Conservation (phyloP, 1,284 basidiomycete species). For the Tilletia setariae region DNA sequence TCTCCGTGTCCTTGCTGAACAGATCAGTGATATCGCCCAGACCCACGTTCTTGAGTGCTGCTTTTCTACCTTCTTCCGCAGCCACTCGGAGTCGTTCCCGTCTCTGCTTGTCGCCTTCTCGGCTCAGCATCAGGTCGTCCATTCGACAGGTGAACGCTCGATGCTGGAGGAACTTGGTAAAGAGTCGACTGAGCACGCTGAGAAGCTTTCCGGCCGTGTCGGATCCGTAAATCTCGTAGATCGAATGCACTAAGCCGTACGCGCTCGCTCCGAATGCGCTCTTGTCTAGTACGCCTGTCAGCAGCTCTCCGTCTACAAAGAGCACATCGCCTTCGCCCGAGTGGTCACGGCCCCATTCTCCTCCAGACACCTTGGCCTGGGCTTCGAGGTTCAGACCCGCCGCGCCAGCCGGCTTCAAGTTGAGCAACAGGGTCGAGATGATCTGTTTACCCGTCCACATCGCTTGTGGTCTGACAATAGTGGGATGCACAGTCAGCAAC, state of each 20-base stretch:
- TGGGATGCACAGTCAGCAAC: constrained; percentile 79
- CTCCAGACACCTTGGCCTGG: constrained; percentile 79
- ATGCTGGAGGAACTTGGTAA: constrained; percentile 95
- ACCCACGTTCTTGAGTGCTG: constrained; percentile 69
- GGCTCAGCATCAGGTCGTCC: constrained; percentile 91
- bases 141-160: constrained; percentile 98
- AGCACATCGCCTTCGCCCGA: constrained; percentile 77
- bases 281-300: constrained; percentile 93
- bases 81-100: constrained; percentile 69
- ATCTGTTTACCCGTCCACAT: constrained; percentile 99
- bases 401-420: constrained; percentile 79
- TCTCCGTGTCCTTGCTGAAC: constrained; percentile 56
- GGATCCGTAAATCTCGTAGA: constrained; percentile 97
- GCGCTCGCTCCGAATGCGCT: constrained; percentile 94
- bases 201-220: constrained; percentile 84
- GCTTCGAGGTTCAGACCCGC: constrained; percentile 81
- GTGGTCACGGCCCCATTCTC: constrained; percentile 66
- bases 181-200: constrained; percentile 84
- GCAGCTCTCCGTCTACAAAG: constrained; percentile 87
- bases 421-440: constrained; percentile 63
- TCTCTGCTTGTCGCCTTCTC: constrained; percentile 72
- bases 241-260: constrained; percentile 93
- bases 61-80: constrained; percentile 73
- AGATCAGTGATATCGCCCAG: constrained; percentile 52
- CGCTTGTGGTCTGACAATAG: constrained; percentile 83